These are phyloP conservation scores for Claviceps africana DNA, from an alignment of 2,329 filamentous ascomycete species.

Conservation along the genomic window DNA sequence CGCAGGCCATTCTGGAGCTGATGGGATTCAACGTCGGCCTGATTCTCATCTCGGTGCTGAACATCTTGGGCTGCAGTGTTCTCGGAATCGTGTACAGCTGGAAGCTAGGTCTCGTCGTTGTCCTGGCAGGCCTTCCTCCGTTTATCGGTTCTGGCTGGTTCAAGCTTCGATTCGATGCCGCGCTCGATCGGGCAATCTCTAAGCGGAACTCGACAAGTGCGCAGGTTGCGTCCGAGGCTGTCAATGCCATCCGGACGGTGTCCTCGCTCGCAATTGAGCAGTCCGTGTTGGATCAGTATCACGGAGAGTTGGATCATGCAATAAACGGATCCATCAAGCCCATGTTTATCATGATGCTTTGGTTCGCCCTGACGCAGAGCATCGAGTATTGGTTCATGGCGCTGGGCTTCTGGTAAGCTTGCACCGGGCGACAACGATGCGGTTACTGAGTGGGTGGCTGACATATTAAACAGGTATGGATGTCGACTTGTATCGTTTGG, in stretches of 20 bases:
- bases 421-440: neutral
- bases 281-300: conserved; percentile 17
- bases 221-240: conserved; percentile 29
- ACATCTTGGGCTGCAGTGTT: conserved; percentile 23
- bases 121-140: conserved; percentile 26
- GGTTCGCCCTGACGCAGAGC: conserved; percentile 23
- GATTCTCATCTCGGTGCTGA: conserved; percentile 24
- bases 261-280: conserved; percentile 29
- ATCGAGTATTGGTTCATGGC: conserved; percentile 26
- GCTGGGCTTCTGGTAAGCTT: conserved; percentile 19
- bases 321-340: conserved; percentile 17
- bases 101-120: conserved; percentile 35
- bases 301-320: conserved; percentile 14
- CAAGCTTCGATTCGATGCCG: conserved; percentile 26
- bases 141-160: conserved; percentile 23
- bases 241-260: conserved; percentile 25
- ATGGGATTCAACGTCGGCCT: conserved; percentile 29
- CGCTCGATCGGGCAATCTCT: conserved; percentile 22
- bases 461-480: conserved; percentile 16
- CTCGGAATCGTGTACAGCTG: conserved; percentile 31
- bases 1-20: conserved; percentile 26
- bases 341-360: conserved; percentile 20
- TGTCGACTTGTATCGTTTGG: conserved; percentile 22
- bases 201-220: conserved; percentile 23
- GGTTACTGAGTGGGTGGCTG: neutral